A percentile compares a stretch with the other conserved stretches of the same genome.
These are phyloP conservation scores for Aciculoconidium aculeatum DNA, from an alignment of 805 yeast species.

Conservation along the genomic window DNA sequence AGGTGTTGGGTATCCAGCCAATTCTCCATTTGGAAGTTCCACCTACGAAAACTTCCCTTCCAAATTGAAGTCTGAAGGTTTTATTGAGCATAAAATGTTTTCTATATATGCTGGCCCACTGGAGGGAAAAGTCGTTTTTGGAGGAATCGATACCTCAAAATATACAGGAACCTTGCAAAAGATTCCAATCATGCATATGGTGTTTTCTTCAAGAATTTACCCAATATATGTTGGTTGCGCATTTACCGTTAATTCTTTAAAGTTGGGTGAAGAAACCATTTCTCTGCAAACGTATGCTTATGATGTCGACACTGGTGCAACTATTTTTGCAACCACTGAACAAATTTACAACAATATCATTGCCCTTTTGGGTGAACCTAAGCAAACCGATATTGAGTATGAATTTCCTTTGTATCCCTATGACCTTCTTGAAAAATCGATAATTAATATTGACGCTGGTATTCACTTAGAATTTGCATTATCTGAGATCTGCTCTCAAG, in stretches of 20 bases:
- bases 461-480: slow-evolving; percentile 8
- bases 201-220: too few species aligned
- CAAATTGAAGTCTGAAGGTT: slow-evolving; percentile 9
- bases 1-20: slow-evolving; percentile 13
- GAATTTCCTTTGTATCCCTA: slow-evolving; percentile 6
- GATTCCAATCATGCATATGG: slow-evolving; percentile 10
- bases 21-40: slow-evolving; percentile 7
- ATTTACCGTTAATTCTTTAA: slow-evolving; percentile 10
- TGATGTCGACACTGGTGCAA: slow-evolving; percentile 15
- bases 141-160: slow-evolving; percentile 27
- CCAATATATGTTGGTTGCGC: slow-evolving; percentile 9
- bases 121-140: slow-evolving; percentile 19
- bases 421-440: slow-evolving; percentile 2
- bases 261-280: slow-evolving; percentile 6
- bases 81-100: slow-evolving; percentile 7
- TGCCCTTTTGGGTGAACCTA: slow-evolving; percentile 7
- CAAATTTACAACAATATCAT: slow-evolving; percentile 11
- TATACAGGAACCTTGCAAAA: slow-evolving; percentile 17
- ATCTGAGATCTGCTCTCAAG: slow-evolving; percentile 10
- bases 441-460: slow-evolving; percentile 10
- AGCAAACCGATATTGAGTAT: slow-evolving; percentile 3
- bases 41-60: slow-evolving; percentile 12
- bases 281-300: slow-evolving; percentile 11
- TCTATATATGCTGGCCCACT: slow-evolving; percentile 10
- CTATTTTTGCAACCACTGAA: slow-evolving; percentile 11